Evolutionary conservation across 352 stramenopile genomes (phyloP).

Genomic region (Phytophthora citrophthora): DNA sequence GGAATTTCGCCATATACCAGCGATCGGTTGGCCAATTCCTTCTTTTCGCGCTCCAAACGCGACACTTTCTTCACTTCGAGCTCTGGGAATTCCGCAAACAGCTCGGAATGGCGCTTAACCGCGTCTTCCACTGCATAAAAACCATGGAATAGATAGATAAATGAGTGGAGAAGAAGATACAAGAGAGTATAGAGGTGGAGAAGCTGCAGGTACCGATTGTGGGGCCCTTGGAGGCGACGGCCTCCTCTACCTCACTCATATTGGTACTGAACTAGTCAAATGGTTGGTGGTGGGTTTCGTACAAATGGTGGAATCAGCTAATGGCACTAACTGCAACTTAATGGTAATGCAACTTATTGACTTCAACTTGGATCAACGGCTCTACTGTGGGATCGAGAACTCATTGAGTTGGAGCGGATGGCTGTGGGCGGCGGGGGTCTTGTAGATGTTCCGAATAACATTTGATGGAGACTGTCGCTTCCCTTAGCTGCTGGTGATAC

Average conservation of each 20-base stretch:
- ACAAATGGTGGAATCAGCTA: constrained; percentile 3
- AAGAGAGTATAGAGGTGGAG: background rate
- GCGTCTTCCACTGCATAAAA: constrained; percentile 49
- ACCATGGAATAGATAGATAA: background rate
- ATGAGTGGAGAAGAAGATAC: constrained; percentile 8
- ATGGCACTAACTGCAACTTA: constrained; percentile 9
- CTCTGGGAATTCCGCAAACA: constrained; percentile 60
- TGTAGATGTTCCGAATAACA: constrained; percentile 19
- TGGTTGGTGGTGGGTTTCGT: background rate
- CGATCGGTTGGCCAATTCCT: constrained; percentile 65
- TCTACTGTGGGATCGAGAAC: constrained; percentile 1
- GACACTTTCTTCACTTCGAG: constrained; percentile 61
- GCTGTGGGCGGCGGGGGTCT: constrained; percentile 12
- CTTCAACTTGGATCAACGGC: constrained; percentile 11
- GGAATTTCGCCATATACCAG: constrained; percentile 73
- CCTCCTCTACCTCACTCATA: constrained; percentile 19
- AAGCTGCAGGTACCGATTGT: constrained; percentile 21
- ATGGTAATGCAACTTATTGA: constrained; percentile 2
- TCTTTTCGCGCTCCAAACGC: constrained; percentile 68
- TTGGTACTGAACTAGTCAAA: constrained; percentile 1
- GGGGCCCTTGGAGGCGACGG: constrained; percentile 23
- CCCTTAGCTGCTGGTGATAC: constrained; percentile 7
- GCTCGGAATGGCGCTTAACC: constrained; percentile 45
- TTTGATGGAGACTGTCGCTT: constrained; percentile 18
- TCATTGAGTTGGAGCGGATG: constrained; percentile 20